Evolutionary conservation across 1,284 basidiomycete genomes (phyloP).

Genomic region (Taiwanofungus camphoratus): DNA sequence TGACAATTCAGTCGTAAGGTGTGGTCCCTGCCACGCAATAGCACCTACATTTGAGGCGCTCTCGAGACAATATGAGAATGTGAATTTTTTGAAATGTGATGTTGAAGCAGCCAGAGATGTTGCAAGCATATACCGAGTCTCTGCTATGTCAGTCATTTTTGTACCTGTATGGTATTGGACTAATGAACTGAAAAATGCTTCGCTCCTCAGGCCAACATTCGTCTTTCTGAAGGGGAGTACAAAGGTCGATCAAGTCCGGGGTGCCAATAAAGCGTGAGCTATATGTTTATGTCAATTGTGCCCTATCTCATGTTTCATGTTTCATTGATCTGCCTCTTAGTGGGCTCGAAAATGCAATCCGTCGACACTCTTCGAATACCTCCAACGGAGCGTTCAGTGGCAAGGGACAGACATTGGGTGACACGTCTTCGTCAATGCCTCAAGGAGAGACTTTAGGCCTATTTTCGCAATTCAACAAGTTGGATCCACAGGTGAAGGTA

Average conservation of each 20-base stretch:
- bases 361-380: slow-evolving; percentile 40
- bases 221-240: slow-evolving; percentile 64
- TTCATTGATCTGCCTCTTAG: slow-evolving; percentile 28
- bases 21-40: slow-evolving; percentile 75
- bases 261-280: slow-evolving; percentile 59
- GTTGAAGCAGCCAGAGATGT: slow-evolving; percentile 68
- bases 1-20: no score
- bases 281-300: not conserved
- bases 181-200: not conserved
- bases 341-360: slow-evolving; percentile 50
- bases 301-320: not conserved
- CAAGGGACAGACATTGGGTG: slow-evolving; percentile 64
- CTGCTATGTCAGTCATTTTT: slow-evolving; percentile 52
- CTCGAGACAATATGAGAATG: slow-evolving; percentile 56
- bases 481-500: slow-evolving; percentile 63
- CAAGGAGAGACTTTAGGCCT: slow-evolving; percentile 30
- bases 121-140: slow-evolving; percentile 50
- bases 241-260: slow-evolving; percentile 63
- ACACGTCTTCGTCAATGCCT: slow-evolving; percentile 27
- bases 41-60: slow-evolving; percentile 67
- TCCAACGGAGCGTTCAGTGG: slow-evolving; percentile 51
- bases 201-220: slow-evolving; percentile 63
- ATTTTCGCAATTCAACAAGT: slow-evolving; percentile 35
- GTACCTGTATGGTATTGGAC: not conserved
- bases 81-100: slow-evolving; percentile 78